These are phyloP conservation scores for Debaryomyces sp. DNA, from an alignment of 1,139 yeast genomes.

Conservation along the genomic window DNA sequence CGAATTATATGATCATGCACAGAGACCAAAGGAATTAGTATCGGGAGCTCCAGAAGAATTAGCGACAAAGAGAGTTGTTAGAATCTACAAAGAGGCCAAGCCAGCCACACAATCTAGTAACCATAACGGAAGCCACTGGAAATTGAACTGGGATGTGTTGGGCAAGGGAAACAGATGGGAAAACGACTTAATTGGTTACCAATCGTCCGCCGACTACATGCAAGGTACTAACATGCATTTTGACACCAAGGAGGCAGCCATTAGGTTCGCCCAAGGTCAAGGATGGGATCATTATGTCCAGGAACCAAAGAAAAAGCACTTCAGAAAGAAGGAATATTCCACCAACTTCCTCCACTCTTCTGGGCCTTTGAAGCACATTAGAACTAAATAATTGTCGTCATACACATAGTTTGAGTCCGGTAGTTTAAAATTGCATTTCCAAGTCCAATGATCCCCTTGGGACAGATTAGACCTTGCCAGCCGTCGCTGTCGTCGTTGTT, in stretches of 20 bases:
- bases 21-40: conserved; percentile 55
- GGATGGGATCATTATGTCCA: conserved; percentile 86
- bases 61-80: conserved; percentile 64
- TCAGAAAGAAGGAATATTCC: conserved; percentile 76
- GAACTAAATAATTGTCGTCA: conserved; percentile 60
- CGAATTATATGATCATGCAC: conserved; percentile 24
- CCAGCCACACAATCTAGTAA: conserved; percentile 82
- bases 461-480: neutral
- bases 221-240: conserved; percentile 83
- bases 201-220: conserved; percentile 80
- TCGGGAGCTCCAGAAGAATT: conserved; percentile 83
- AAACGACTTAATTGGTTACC: conserved; percentile 86
- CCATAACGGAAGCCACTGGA: conserved; percentile 63
- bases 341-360: conserved; percentile 69
- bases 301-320: conserved; percentile 76
- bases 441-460: neutral
- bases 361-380: conserved; percentile 77
- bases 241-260: conserved; percentile 75
- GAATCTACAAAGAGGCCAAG: conserved; percentile 77
- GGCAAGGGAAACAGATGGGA: conserved; percentile 87
- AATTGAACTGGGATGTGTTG: conserved; percentile 81
- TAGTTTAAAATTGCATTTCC: conserved; percentile 2
- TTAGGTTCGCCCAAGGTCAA: conserved; percentile 79
- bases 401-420: neutral
- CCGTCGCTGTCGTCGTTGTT: neutral